Evolutionary conservation across 2,329 filamentous ascomycete species (phyloP).

Genomic region (Pseudonectria foliicola): DNA sequence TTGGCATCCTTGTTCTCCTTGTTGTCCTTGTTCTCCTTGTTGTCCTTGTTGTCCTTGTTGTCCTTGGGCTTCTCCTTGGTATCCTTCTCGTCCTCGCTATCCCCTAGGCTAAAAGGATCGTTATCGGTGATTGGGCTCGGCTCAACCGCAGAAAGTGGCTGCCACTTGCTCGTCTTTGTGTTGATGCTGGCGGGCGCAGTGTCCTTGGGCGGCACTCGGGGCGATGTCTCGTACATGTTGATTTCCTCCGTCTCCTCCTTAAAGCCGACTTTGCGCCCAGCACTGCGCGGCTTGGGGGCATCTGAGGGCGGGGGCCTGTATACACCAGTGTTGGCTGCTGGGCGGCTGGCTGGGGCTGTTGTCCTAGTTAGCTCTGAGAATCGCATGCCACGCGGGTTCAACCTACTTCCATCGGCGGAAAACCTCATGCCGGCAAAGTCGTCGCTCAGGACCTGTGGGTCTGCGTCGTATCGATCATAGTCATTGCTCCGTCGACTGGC

Average conservation of each 20-base stretch:
- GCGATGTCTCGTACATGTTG: slow-evolving; percentile 61
- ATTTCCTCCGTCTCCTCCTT: slow-evolving; percentile 70
- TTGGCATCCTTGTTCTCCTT: too few relatives aligned
- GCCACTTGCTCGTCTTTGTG: slow-evolving; percentile 86
- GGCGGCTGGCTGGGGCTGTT: slow-evolving; percentile 41
- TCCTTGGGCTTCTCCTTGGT: slow-evolving; percentile 48
- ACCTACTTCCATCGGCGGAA: slow-evolving; percentile 55
- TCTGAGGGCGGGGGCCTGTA: slow-evolving; percentile 62
- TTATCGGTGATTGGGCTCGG: slow-evolving; percentile 81
- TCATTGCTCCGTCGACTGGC: slow-evolving; percentile 69
- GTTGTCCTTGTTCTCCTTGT: too few relatives aligned
- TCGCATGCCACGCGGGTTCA: background rate
- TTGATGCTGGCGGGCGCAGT: slow-evolving; percentile 33
- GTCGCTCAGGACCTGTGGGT: slow-evolving; percentile 82
- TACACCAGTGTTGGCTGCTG: slow-evolving; percentile 68
- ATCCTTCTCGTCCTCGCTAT: slow-evolving; percentile 86
- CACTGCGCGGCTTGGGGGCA: slow-evolving; percentile 37
- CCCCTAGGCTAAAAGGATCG: slow-evolving; percentile 92
- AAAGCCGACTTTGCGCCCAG: slow-evolving; percentile 50
- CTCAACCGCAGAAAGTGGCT: slow-evolving; percentile 76
- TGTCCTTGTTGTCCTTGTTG: slow-evolving; percentile 39
- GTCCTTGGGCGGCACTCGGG: slow-evolving; percentile 48
- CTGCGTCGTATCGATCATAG: slow-evolving; percentile 87
- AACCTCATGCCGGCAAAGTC: slow-evolving; percentile 73
- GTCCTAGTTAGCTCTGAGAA: slow-evolving; percentile 10